Evolutionary conservation across 129 eudicot species (phyloP).

Genomic region (Saposhnikovia divaricata): DNA sequence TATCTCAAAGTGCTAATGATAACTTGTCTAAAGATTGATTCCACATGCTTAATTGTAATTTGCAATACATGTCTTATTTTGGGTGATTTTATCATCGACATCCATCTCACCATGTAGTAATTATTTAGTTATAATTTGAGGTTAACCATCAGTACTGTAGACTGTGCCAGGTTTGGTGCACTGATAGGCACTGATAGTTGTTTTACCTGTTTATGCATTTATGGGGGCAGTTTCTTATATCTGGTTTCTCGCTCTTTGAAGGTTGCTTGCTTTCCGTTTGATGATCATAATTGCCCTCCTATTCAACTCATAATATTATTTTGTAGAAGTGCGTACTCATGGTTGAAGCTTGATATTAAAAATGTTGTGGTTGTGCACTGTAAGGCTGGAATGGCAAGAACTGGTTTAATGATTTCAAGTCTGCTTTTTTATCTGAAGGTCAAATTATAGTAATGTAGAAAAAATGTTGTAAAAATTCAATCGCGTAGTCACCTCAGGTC

Average conservation of each 20-base stretch:
- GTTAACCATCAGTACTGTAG: neutral
- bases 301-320: slow-evolving; percentile 77
- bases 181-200: neutral
- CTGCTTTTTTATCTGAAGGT: slow-evolving; percentile 88
- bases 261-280: slow-evolving; percentile 97
- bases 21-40: neutral
- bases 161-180: neutral
- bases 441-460: neutral
- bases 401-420: slow-evolving; percentile 95
- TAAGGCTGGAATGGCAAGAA: slow-evolving; percentile 99
- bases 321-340: slow-evolving; percentile 94
- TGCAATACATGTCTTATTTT: neutral
- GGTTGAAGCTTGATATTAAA: slow-evolving; percentile 96
- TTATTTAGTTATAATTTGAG: neutral
- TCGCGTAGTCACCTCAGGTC: neutral
- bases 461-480: neutral
- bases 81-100: neutral
- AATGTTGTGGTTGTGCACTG: slow-evolving; percentile 97
- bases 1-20: neutral
- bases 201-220: neutral
- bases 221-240: neutral
- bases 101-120: neutral
- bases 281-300: slow-evolving; percentile 97
- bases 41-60: neutral
- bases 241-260: slow-evolving; percentile 19